Evolutionary conservation across 768 basidiomycete species (phyloP).

Genomic region (Russula compacta): DNA sequence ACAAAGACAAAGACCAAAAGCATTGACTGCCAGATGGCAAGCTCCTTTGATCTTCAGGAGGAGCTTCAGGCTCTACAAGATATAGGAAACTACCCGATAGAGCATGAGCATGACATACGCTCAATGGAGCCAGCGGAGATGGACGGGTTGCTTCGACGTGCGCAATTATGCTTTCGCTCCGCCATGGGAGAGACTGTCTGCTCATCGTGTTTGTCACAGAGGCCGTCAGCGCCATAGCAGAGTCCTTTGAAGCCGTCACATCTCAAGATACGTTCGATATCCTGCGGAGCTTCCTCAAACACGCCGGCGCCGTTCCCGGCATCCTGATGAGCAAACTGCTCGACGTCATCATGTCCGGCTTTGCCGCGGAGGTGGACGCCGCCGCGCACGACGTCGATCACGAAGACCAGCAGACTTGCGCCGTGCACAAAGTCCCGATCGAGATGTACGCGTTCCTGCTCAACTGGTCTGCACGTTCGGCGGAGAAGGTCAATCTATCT

Average conservation of each 20-base stretch:
- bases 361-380: slow-evolving; percentile 63
- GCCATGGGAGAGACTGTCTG: not conserved
- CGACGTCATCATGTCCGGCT: slow-evolving; percentile 75
- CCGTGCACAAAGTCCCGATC: slow-evolving; percentile 60
- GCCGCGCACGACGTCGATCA: slow-evolving; percentile 60
- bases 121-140: slow-evolving; percentile 38
- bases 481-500: slow-evolving; percentile 62
- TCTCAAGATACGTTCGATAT: slow-evolving; percentile 69
- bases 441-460: slow-evolving; percentile 91
- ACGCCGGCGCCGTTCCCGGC: slow-evolving; percentile 52
- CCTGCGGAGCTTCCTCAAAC: slow-evolving; percentile 74
- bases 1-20: not conserved
- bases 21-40: slow-evolving; percentile 19
- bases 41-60: slow-evolving; percentile 66
- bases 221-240: slow-evolving; percentile 75
- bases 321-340: slow-evolving; percentile 74
- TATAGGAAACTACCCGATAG: slow-evolving; percentile 51
- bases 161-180: slow-evolving; percentile 13
- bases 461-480: slow-evolving; percentile 81
- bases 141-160: slow-evolving; percentile 51
- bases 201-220: slow-evolving; percentile 31
- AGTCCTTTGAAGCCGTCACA: slow-evolving; percentile 61
- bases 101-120: slow-evolving; percentile 55
- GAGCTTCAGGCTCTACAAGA: slow-evolving; percentile 62
- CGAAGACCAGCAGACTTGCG: slow-evolving; percentile 53